Conservation (phyloP, 2,329 filamentous ascomycete genomes). For the Cladophialophora psammophila region DNA sequence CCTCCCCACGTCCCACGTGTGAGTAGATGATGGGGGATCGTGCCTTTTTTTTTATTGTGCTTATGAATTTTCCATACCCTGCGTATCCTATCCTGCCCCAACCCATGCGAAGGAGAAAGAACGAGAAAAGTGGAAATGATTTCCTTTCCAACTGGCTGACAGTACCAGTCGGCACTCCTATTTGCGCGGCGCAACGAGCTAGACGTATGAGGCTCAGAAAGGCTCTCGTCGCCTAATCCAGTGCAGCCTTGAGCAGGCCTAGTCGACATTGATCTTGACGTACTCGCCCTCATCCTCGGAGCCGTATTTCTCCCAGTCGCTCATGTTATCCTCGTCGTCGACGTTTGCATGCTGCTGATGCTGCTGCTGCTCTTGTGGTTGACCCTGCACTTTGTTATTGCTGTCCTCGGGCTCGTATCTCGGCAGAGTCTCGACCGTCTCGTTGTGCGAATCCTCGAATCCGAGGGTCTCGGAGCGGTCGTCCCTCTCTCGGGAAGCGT, state of each 20-base stretch:
- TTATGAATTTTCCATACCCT: no score
- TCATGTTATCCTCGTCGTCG: constrained; percentile 32
- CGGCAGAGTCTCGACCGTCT: constrained; percentile 37
- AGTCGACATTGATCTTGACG: constrained; percentile 66
- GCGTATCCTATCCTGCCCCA: no score
- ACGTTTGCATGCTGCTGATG: constrained; percentile 36
- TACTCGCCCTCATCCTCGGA: constrained; percentile 54
- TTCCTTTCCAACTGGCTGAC: no score
- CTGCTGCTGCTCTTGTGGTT: constrained; percentile 27
- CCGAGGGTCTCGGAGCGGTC: constrained; percentile 43
- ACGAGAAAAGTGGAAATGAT: no score
- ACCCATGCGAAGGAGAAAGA: no score
- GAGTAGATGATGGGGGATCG: no score
- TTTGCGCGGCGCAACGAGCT: no score
- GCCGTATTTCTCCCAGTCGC: constrained; percentile 39
- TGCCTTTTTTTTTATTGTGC: no score
- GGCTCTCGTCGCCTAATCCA: neutral
- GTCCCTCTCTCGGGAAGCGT: constrained; percentile 32
- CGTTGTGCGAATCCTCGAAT: constrained; percentile 37
- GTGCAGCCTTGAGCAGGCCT: constrained; percentile 23
- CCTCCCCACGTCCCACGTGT: no score
- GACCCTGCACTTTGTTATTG: constrained; percentile 18
- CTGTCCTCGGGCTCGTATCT: constrained; percentile 32
- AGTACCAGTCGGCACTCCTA: no score
- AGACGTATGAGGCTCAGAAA: no score